Base-by-base conservation (phyloP, 306 rosid species). In the Prunus dulcis region DNA sequence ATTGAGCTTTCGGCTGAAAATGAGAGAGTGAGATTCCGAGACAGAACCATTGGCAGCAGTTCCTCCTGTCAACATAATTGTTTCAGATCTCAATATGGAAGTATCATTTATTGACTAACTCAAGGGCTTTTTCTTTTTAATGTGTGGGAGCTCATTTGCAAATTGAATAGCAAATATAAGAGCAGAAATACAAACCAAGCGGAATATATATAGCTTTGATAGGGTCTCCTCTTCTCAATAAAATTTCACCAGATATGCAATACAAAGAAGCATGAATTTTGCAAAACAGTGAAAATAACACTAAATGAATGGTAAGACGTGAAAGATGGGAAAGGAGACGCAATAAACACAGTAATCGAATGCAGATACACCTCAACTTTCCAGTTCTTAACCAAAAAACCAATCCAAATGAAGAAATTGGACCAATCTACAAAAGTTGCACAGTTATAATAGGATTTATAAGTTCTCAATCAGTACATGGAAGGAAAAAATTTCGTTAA, bases 1-100 rank as follows among this genome's bases (percentile, higher is more conserved):
- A 94, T 88, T 75, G 98, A 94, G 82, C 95, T 91, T 85, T 94
- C 98, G 0, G 95, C 43, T 10, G 97, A 94, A 88, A 91, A 94
- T 58, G 98, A 87, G 84, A 94, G 87, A 74, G 91, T 92, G 60
- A 94, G 93, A 86, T 94, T 90, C 85, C 80, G 78, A 75, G 95
- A 86, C 76, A 80, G 89, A 81, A 94, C 95, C 89, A 94, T 76
- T 11, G 96, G 88, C 80, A 90, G 83, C 84, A 94, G 80, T 83
- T 92, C 95, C 86, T 92, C 98, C 98, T 94, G 85, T 79, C 83
- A 84, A 84, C 78, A 72, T 76, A 49, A 43, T 76, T 72, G 73
- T 65, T 43, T 72, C 65, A 82, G 76, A 57, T 84, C 27, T 58
- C 49, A 72, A 71, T 70, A 45, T 18, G 73, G 56, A 52, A 12